Conservation (phyloP, 495 filamentous ascomycete species). For the Penicillium canescens region DNA sequence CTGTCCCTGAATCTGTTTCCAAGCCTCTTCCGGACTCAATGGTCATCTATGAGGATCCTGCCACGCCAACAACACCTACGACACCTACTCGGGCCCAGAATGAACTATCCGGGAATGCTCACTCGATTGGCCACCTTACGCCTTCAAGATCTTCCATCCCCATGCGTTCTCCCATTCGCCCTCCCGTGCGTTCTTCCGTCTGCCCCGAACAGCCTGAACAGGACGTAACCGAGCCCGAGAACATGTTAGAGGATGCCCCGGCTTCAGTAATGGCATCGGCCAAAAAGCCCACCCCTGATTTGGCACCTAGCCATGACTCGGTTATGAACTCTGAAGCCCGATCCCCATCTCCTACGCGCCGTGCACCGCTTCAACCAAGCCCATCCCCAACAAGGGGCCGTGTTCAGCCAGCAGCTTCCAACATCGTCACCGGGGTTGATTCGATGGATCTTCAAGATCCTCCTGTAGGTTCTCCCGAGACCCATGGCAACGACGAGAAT, state of each 20-base stretch:
- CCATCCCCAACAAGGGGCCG: slow-evolving; percentile 26
- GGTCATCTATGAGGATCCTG: slow-evolving; percentile 46
- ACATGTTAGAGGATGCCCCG: neutral
- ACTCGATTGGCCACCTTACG: slow-evolving; percentile 9
- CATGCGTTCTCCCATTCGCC: neutral
- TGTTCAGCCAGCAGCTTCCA: slow-evolving; percentile 9
- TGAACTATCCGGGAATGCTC: slow-evolving; percentile 1
- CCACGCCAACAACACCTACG: slow-evolving; percentile 17
- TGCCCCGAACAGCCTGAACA: neutral
- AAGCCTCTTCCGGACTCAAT: slow-evolving; percentile 26
- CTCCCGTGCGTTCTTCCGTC: neutral
- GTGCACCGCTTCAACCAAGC: slow-evolving; percentile 21
- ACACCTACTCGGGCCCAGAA: neutral
- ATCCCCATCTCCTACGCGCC: slow-evolving; percentile 18
- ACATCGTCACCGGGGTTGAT: neutral
- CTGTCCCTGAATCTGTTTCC: slow-evolving; percentile 8
- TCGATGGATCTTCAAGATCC: slow-evolving; percentile 7
- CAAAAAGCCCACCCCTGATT: slow-evolving; percentile 11
- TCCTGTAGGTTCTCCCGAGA: neutral
- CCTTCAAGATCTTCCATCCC: slow-evolving; percentile 14
- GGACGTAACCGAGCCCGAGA: neutral
- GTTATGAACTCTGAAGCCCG: slow-evolving; percentile 11
- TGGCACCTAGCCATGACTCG: slow-evolving; percentile 11
- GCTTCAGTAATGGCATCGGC: neutral
- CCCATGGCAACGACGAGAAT: slow-evolving; percentile 30